These are phyloP conservation scores for Colletotrichum filicis DNA, from an alignment of 2,329 filamentous ascomycete species.

Conservation along the genomic window DNA sequence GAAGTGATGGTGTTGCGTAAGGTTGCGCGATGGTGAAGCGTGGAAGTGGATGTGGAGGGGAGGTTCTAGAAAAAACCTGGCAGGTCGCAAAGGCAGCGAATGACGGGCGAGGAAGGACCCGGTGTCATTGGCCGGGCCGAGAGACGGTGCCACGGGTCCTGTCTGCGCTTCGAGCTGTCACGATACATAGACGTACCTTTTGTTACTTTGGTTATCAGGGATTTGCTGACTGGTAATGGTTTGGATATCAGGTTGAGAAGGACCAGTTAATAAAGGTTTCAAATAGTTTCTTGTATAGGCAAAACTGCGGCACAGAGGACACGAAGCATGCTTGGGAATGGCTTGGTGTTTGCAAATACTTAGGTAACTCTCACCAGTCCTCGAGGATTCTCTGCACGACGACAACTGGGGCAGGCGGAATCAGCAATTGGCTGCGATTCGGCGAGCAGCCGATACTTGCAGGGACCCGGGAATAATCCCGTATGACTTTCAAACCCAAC, in stretches of 20 bases:
- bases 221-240: too few species aligned
- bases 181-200: not conserved
- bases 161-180: not conserved
- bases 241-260: too few species aligned
- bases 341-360: not conserved
- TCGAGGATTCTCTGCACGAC: not conserved
- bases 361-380: not conserved
- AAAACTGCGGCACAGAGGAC: not conserved
- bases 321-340: not conserved
- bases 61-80: slow-evolving; percentile 27
- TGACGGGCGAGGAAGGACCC: slow-evolving; percentile 21
- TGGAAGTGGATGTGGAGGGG: slow-evolving; percentile 29
- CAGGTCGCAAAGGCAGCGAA: slow-evolving; percentile 14
- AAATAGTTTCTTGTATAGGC: too few species aligned
- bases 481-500: not conserved
- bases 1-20: not conserved
- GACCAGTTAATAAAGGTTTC: too few species aligned
- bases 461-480: not conserved
- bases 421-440: not conserved
- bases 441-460: slow-evolving; percentile 5
- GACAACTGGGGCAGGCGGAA: not conserved
- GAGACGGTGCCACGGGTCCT: not conserved
- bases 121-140: slow-evolving; percentile 31
- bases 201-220: too few species aligned
- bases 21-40: not conserved